Percentiles rank a stretch among this genome's conserved stretches.
Conservation (phyloP, 2,329 filamentous ascomycete genomes). For the Verticillium albo-atrum region DNA sequence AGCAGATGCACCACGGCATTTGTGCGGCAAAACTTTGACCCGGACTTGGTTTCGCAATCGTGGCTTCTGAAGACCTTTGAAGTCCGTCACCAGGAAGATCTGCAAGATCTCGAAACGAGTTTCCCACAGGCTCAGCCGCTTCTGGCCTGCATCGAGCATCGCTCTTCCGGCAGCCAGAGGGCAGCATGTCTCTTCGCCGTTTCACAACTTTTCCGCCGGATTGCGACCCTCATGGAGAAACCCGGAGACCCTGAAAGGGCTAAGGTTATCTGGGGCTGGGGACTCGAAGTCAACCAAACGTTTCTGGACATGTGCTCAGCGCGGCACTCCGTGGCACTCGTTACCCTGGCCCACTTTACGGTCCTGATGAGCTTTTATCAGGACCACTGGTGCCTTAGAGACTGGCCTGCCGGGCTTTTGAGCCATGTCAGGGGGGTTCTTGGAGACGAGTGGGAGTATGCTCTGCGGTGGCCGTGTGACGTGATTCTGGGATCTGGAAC, state of each 20-base stretch:
- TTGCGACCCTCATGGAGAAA: neutral
- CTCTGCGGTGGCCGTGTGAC: neutral
- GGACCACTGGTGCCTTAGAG: neutral
- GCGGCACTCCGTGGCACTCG: slow-evolving; percentile 11
- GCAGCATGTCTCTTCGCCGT: neutral
- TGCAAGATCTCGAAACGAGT: neutral
- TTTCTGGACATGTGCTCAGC: slow-evolving; percentile 13
- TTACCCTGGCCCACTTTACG: slow-evolving; percentile 14
- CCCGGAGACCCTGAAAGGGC: neutral
- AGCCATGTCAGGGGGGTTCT: neutral
- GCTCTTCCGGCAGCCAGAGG: neutral
- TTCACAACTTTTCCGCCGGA: neutral
- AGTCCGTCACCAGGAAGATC: neutral
- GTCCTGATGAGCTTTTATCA: slow-evolving; percentile 4
- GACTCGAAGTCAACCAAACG: slow-evolving; percentile 6
- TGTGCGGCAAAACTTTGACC: neutral
- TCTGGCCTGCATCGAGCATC: neutral
- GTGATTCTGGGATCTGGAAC: neutral
- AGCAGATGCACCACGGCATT: neutral
- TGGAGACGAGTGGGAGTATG: neutral
- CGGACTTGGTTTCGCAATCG: neutral
- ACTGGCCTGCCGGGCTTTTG: neutral
- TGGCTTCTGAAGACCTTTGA: neutral
- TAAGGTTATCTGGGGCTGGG: slow-evolving; percentile 12
- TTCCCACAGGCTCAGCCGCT: neutral